Base-by-base conservation (phyloP, 2,329 filamentous ascomycete genomes). In the Raffaelea ambrosiae region DNA sequence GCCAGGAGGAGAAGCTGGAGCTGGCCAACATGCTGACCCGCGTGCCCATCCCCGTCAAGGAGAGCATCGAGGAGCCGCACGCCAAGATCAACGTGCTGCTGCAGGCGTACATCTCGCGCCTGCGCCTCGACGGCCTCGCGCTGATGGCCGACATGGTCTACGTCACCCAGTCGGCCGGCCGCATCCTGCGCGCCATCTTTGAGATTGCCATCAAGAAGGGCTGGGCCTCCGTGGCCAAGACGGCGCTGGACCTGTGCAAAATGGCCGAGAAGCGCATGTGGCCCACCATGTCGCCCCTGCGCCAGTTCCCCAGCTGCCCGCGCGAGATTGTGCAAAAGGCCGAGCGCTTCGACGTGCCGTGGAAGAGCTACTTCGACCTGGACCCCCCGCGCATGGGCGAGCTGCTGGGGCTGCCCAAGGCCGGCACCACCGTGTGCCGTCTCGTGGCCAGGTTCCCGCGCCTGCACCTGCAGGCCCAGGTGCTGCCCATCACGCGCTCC, bases 211-310 rank as follows among this genome's bases (percentile, higher is more conserved):
- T 98, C 55, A 95, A 91, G 69, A 96, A 96, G 66, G 91, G 91
- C 31, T 98, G 91, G 91, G 82, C 93, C 1, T 84, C 83, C 16
- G 93, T 97, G 3, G 88, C 93, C 9, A 95, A 93, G 69, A 88
- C 86, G 53, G 90, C 93, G 1, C 73, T 98, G 39, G 88, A 95
- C 58, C 76, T 98, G 46, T 98, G 94, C 70, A 98, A 98, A 71
- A 97, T 95, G 88, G 93, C 91, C 0, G 93, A 98, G 71, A 95
- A 95, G 74, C 80, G 94, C 44, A 98, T 98, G 94, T 98, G 93
- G 93, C 90, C 91, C 14, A 97, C 91, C 5, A 98, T 97, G 93
- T 88, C 88, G 35, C 93, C 94, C 11, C 73, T 98, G 29, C 81
- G 93, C 47, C 93, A 98, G 60, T 98, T 98, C 61, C 79, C 85